Percentiles rank a stretch among this genome's conserved stretches.
Evolutionary conservation across 2,329 filamentous ascomycete species (phyloP).

Genomic region (Ilyonectria destructans): DNA sequence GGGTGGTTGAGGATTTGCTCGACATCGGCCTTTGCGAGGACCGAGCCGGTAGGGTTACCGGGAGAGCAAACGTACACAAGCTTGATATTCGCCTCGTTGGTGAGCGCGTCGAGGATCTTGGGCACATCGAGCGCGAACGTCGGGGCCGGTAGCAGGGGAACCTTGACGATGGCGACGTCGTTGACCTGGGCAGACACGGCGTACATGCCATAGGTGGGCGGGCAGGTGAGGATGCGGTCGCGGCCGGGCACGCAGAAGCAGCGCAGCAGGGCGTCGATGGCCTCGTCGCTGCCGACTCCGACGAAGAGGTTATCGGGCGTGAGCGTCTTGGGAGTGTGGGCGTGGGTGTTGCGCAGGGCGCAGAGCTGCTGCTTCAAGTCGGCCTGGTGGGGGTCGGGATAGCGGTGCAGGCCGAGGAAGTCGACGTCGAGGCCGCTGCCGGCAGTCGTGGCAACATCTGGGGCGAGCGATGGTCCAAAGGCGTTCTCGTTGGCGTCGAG

Average conservation of each 20-base stretch:
- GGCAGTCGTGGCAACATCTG: slow-evolving; percentile 56
- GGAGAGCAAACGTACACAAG: slow-evolving; percentile 94
- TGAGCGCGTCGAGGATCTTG: slow-evolving; percentile 77
- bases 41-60: slow-evolving; percentile 90
- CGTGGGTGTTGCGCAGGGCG: slow-evolving; percentile 87
- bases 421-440: slow-evolving; percentile 69
- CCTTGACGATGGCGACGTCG: slow-evolving; percentile 87
- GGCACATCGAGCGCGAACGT: slow-evolving; percentile 82
- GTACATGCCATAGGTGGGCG: slow-evolving; percentile 99
- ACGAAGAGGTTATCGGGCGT: slow-evolving; percentile 91
- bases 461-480: slow-evolving; percentile 84
- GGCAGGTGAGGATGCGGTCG: slow-evolving; percentile 94
- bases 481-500: slow-evolving; percentile 99
- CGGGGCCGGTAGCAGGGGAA: slow-evolving; percentile 83
- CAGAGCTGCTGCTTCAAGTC: slow-evolving; percentile 91
- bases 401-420: slow-evolving; percentile 88
- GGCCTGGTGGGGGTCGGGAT: slow-evolving; percentile 95
- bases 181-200: slow-evolving; percentile 94
- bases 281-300: slow-evolving; percentile 96
- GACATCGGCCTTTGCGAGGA: slow-evolving; percentile 84
- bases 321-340: slow-evolving; percentile 82
- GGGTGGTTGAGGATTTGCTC: slow-evolving; percentile 84
- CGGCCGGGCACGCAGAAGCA: slow-evolving; percentile 91
- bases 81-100: slow-evolving; percentile 78
- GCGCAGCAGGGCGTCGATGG: slow-evolving; percentile 92